A percentile compares a stretch with the other conserved stretches of the same genome.
phyloP scores from a whole-genome alignment of 345 rosid genomes.

The Kandelia obovata region DNA sequence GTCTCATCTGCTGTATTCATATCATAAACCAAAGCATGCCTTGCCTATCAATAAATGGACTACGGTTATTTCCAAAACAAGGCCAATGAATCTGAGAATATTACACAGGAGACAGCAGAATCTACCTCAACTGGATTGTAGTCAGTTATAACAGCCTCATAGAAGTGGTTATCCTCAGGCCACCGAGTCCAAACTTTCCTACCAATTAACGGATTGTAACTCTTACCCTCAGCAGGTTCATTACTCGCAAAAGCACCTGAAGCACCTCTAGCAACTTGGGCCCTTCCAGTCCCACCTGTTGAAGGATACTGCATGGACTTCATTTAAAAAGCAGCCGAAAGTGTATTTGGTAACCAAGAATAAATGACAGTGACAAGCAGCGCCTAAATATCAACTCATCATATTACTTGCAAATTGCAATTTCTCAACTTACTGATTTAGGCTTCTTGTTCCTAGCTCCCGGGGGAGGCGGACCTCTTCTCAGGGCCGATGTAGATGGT shows the following conservation, averaged over 20 bases:
- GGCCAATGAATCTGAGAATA: constrained; percentile 13
- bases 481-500: constrained; percentile 75
- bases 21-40: constrained; percentile 91
- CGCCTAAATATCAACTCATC: background rate
- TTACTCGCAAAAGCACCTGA: constrained; percentile 50
- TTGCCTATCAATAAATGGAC: constrained; percentile 52
- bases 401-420: background rate
- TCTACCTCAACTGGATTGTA: constrained; percentile 63
- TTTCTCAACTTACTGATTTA: constrained; percentile 63
- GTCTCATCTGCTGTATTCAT: constrained; percentile 69
- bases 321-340: constrained; percentile 37
- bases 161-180: constrained; percentile 90
- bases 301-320: constrained; percentile 68
- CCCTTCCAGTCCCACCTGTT: constrained; percentile 60
- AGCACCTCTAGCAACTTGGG: constrained; percentile 48
- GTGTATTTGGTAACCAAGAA: constrained; percentile 21
- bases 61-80: constrained; percentile 19
- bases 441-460: constrained; percentile 73
- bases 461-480: constrained; percentile 67
- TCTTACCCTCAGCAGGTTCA: constrained; percentile 61
- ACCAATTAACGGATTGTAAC: constrained; percentile 68
- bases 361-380: background rate
- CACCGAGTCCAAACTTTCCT: constrained; percentile 95
- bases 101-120: constrained; percentile 6
- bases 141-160: constrained; percentile 84